Evolutionary conservation across 2,329 filamentous ascomycete genomes (phyloP).

Genomic region (Penicillium nordicum): DNA sequence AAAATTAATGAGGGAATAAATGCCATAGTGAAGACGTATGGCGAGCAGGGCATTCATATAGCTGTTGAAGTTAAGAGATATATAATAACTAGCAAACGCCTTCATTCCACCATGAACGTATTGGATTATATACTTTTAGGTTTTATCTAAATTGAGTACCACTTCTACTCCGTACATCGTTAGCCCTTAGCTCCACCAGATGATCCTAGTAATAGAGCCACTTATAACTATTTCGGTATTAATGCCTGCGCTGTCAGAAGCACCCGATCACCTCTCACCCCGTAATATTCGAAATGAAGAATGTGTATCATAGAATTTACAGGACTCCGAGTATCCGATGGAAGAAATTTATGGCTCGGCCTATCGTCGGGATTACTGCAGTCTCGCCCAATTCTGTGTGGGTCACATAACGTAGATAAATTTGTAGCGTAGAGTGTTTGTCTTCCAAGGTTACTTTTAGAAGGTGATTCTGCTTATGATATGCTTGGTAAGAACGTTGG

Average conservation of each 20-base stretch:
- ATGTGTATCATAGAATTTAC: not conserved
- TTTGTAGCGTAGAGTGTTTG: too few relatives aligned
- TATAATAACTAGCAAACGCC: not conserved
- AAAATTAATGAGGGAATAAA: too few relatives aligned
- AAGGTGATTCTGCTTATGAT: not conserved
- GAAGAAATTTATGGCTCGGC: not conserved
- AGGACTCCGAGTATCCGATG: not conserved
- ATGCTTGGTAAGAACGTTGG: not conserved
- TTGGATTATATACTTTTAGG: not conserved
- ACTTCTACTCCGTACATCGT: not conserved
- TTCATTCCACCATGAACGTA: too few relatives aligned
- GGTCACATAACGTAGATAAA: too few relatives aligned
- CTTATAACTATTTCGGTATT: not conserved
- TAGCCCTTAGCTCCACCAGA: not conserved
- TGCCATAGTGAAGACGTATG: fast-evolving
- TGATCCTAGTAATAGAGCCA: not conserved
- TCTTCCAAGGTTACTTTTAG: not conserved
- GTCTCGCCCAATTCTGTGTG: not conserved
- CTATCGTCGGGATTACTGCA: not conserved
- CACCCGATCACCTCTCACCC: not conserved
- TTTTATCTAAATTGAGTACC: not conserved
- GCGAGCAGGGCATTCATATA: too few relatives aligned
- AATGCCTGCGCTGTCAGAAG: not conserved
- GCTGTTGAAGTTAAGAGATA: not conserved
- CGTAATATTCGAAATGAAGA: not conserved